Base-by-base conservation (phyloP, 371 early-diverging fungal genomes). In the Umbelopsis sp. region DNA sequence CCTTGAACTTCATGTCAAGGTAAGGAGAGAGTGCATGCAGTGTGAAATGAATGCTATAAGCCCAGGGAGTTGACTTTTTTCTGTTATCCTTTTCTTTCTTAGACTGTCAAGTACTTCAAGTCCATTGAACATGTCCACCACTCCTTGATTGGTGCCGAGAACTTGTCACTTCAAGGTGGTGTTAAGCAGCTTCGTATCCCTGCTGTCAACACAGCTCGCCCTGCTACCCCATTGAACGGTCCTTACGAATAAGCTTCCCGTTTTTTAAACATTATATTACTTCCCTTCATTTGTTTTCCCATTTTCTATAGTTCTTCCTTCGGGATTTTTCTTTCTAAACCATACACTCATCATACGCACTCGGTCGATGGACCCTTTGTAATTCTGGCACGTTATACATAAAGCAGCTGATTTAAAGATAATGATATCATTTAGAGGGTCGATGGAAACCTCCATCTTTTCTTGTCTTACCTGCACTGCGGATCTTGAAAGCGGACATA, bases 51-150 rank as follows among this genome's bases (percentile, higher is more conserved):
- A 38, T 41, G 41, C 41, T 7, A 41, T 41, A 12, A 41, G 7
- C 10, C 22, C 22, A 22, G 7, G 12, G 12, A 7, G 8, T 25
- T 51, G 18, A 25, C 14, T 20, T 20, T 20, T 51, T 5, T 25
- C 22, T 18, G 25, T 11, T n/a, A 45, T 38, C 4, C 35, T 1
- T 12, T 53, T 18, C 37, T 14, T 25, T 18, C 37, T 14, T 25
- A 79, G 86, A 94, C 95, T 37, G 95, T 94, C 71, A 91, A 92
- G 78, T 94, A 95, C 79, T 95, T 94, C 83, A 93, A 93, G 79
- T 89, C 90, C 63, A 95, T 95, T 72, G 95, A 95, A 74, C 91
- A 93, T 81, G 94, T 94, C 20, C 94, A 94, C 66, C 86, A 91
- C 71, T 84, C 90, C 67, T 78, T 94, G 63, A 90, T 94, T 72